Evolutionary conservation across 495 filamentous ascomycete species (phyloP), one percentile per base, ranked within the genome.

Genomic region (Penicillium manginii): DNA sequence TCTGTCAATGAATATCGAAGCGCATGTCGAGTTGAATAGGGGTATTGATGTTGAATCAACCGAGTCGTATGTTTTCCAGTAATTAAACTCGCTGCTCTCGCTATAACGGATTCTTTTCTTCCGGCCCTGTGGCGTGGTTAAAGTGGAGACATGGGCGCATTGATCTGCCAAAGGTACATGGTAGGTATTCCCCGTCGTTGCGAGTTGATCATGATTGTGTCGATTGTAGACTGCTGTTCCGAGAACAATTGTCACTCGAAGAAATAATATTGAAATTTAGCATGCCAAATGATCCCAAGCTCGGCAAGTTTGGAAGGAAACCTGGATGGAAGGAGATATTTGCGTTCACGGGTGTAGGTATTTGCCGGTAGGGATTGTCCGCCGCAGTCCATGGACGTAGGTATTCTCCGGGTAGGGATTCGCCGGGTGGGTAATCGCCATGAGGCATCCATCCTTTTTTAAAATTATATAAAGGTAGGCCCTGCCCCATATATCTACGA

Each of bases 161-260:
- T 12, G 40, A 43, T 19, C 40, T 43, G 40, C n/a, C 17, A 18
- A 0, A 9, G 40, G 58, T 65, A 61, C 58, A 54, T 57, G 40
- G 58, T 65, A 61, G 62, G 57, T 57, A 61, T 54, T 52, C n/a
- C 33, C 62, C 54, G 45, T 17, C 12, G 12, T 11, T 29, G 26
- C 9, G 6, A 29, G 26, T 29, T 29, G 26, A 29, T 8, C 26
- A 8, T 29, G 2, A 29, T 29, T 5, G 26, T 29, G 26, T 8
- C 26, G 26, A 8, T 0, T 29, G 6, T 29, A 29, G 26, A 29
- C 3, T 29, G 4, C 23, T 23, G 2, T 4, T 23, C 23, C 9
- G 26, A 29, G 6, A 29, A 8, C 26, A 29, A 29, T 8, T 29
- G 2, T 8, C 6, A 29, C 6, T 29, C 3, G 2, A 29, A 8